Percentiles rank a stretch among this genome's conserved stretches.
Conservation (phyloP, 805 yeast species). For the Yamadazyma laniorum region DNA sequence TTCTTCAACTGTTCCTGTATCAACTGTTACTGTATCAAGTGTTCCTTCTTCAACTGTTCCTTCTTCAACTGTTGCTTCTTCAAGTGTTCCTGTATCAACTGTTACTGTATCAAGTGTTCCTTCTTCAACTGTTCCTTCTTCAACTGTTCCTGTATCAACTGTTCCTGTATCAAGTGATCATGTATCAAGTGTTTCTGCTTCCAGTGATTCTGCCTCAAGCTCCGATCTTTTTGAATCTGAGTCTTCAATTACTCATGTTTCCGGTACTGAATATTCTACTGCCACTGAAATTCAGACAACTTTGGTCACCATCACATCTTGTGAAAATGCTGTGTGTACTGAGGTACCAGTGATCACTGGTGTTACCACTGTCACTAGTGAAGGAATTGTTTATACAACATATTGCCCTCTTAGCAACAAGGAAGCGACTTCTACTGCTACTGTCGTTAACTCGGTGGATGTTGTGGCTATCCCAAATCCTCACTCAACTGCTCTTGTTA, state of each 20-base stretch:
- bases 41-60: too few relatives aligned
- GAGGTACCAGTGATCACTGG: constrained; percentile 30
- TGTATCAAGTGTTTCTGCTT: background rate
- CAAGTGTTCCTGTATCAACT: too few relatives aligned
- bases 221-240: too few relatives aligned
- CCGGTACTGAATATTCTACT: constrained; percentile 1
- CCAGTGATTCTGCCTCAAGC: too few relatives aligned
- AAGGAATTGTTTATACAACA: background rate
- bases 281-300: constrained; percentile 21
- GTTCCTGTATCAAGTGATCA: too few relatives aligned
- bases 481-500: background rate
- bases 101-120: too few relatives aligned
- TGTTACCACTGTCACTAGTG: constrained; percentile 16
- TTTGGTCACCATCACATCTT: constrained; percentile 32
- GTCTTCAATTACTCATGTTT: background rate
- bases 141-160: too few relatives aligned
- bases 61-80: too few relatives aligned
- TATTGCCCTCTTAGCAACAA: background rate
- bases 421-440: background rate
- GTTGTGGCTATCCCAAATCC: background rate
- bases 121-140: too few relatives aligned
- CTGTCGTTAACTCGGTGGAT: background rate
- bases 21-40: too few relatives aligned
- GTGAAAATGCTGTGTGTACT: constrained; percentile 27
- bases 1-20: too few relatives aligned